Evolutionary conservation across 106 monocot species (phyloP).

Genomic region (Dendrobium chrysotoxum): DNA sequence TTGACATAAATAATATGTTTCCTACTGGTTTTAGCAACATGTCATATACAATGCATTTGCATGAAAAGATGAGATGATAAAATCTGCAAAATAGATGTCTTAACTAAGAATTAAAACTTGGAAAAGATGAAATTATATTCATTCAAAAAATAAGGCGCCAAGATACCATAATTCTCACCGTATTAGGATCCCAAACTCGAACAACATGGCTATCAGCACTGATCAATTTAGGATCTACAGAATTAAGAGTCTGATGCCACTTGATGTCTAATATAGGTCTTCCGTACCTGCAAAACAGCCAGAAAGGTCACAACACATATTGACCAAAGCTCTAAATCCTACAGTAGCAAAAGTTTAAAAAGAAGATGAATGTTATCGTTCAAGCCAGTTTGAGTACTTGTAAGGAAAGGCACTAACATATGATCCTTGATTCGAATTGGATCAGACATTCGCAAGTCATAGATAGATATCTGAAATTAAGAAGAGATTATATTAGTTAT

Average conservation of each 20-base stretch:
- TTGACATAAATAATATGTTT: not conserved
- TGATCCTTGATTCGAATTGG: conserved; percentile 84
- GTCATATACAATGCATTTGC: not conserved
- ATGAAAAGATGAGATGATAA: not conserved
- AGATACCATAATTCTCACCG: conserved; percentile 29
- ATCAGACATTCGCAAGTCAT: conserved; percentile 85
- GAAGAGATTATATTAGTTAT: not conserved
- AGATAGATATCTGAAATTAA: conserved; percentile 65
- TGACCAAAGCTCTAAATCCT: not conserved
- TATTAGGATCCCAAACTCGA: conserved; percentile 89
- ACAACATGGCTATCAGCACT: conserved; percentile 70
- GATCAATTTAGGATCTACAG: conserved; percentile 66
- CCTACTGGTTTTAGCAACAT: not conserved
- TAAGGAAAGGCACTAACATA: conserved; percentile 47
- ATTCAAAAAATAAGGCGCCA: not conserved
- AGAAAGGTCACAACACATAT: not conserved
- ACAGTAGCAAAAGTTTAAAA: not conserved
- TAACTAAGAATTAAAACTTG: not conserved
- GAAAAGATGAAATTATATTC: not conserved
- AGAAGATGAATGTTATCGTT: not conserved
- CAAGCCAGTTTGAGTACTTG: not conserved
- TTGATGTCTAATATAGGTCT: conserved; percentile 72
- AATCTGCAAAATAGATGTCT: not conserved
- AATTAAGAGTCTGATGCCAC: conserved; percentile 92
- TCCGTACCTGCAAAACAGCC: conserved; percentile 58